These are phyloP conservation scores for Erythrobasidium yunnanense DNA, from an alignment of 768 basidiomycete genomes.

Conservation along the genomic window DNA sequence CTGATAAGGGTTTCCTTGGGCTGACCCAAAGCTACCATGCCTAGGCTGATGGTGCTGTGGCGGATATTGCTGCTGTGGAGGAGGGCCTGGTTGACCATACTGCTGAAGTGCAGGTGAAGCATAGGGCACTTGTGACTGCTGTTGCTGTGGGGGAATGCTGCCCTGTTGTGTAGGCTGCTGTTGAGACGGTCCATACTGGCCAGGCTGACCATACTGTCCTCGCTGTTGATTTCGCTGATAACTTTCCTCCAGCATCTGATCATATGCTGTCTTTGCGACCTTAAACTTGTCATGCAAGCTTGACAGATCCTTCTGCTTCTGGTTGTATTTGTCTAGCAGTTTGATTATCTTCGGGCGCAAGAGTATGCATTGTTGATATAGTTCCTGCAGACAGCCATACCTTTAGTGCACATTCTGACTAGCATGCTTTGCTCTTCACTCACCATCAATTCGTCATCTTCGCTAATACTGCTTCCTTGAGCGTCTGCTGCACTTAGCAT, in stretches of 20 bases:
- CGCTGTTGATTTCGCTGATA: constrained; percentile 54
- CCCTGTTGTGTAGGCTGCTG: no score
- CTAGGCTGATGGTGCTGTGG: no score
- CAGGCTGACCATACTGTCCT: not conserved
- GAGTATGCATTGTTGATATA: constrained; percentile 80
- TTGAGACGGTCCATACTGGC: no score
- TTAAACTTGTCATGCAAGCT: constrained; percentile 92
- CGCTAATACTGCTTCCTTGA: constrained; percentile 68
- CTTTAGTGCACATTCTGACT: no score
- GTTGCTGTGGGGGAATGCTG: no score
- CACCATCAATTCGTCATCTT: constrained; percentile 82
- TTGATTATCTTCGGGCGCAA: constrained; percentile 90
- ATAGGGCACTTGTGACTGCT: no score
- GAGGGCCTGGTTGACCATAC: no score
- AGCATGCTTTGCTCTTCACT: no score
- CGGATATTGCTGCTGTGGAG: no score
- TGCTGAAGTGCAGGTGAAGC: no score
- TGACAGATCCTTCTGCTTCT: constrained; percentile 84
- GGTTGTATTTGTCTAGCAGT: constrained; percentile 90
- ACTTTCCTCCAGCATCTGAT: constrained; percentile 85
- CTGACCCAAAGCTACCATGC: no score
- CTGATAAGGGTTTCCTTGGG: no score
- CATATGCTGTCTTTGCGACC: constrained; percentile 76
- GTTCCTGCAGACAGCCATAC: constrained; percentile 52
- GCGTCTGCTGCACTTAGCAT: constrained; percentile 66